phyloP scores from a whole-genome alignment of 1,284 basidiomycete genomes.

The Irpex sp. region DNA sequence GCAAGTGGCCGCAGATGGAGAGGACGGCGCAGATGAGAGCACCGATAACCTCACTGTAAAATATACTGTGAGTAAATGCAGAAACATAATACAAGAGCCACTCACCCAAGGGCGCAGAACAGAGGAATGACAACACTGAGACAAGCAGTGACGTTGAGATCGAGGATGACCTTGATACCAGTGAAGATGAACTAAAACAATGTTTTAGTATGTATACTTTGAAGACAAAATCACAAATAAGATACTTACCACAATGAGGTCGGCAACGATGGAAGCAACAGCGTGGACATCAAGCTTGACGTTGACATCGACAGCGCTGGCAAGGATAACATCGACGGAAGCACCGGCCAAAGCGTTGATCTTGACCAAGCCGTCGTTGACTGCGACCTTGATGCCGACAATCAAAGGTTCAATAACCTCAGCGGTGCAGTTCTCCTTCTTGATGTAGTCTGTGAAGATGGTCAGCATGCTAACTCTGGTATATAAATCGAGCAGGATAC shows the following conservation, averaged over 20 bases:
- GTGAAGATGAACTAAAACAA: conserved; percentile 27
- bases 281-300: conserved; percentile 25
- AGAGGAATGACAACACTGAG: conserved; percentile 22
- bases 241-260: conserved; percentile 22
- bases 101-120: conserved; percentile 30
- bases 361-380: conserved; percentile 27
- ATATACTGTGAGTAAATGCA: background rate
- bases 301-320: conserved; percentile 26
- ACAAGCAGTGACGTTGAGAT: conserved; percentile 25
- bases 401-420: conserved; percentile 26
- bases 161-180: conserved; percentile 34
- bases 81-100: background rate
- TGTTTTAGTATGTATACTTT: background rate
- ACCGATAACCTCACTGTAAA: conserved; percentile 16
- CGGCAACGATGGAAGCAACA: conserved; percentile 29
- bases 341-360: conserved; percentile 33
- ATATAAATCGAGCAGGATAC: conserved; percentile 12
- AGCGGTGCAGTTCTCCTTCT: conserved; percentile 27
- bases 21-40: conserved; percentile 15
- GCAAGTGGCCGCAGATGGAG: conserved; percentile 12
- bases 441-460: conserved; percentile 26
- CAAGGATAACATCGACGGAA: conserved; percentile 28
- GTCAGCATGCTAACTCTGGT: background rate
- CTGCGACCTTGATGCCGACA: conserved; percentile 26
- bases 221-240: background rate